These are phyloP conservation scores for Aspergillus diversus DNA, from an alignment of 495 filamentous ascomycete genomes.

Conservation along the genomic window DNA sequence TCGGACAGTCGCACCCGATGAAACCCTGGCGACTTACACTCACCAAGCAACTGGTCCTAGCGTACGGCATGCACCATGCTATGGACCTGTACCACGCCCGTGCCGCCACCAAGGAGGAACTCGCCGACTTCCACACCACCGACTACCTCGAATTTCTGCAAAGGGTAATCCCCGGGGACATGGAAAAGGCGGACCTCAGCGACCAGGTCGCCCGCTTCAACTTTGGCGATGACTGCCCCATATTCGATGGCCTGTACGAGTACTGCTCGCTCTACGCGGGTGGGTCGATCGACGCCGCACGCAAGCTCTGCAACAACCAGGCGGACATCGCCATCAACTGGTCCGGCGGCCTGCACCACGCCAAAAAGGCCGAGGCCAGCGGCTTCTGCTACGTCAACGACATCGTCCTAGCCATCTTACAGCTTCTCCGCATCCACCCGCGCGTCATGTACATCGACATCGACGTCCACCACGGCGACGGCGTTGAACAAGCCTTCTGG, in stretches of 20 bases:
- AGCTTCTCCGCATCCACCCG: slow-evolving; percentile 82
- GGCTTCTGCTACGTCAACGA: slow-evolving; percentile 99
- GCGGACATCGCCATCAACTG: slow-evolving; percentile 97
- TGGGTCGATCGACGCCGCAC: slow-evolving; percentile 86
- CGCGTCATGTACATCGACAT: slow-evolving; percentile 98
- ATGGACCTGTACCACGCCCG: slow-evolving; percentile 92
- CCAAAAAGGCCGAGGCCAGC: slow-evolving; percentile 89
- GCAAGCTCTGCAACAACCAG: slow-evolving; percentile 82
- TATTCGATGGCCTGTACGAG: slow-evolving; percentile 93
- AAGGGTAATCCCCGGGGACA: slow-evolving; percentile 48
- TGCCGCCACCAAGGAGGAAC: slow-evolving; percentile 82
- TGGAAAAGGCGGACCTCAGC: slow-evolving; percentile 48
- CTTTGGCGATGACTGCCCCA: slow-evolving; percentile 91
- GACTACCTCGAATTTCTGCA: slow-evolving; percentile 89
- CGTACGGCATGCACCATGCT: slow-evolving; percentile 92
- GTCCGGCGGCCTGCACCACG: slow-evolving; percentile 98
- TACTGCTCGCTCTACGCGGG: slow-evolving; percentile 95
- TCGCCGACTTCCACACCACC: slow-evolving; percentile 80
- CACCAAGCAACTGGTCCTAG: slow-evolving; percentile 89
- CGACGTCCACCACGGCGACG: slow-evolving; percentile 97
- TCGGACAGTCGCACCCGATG: slow-evolving; percentile 95
- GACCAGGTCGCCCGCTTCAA: slow-evolving; percentile 64
- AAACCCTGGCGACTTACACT: slow-evolving; percentile 97
- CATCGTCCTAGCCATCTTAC: slow-evolving; percentile 92
- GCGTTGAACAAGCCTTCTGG: slow-evolving; percentile 96